Conservation (phyloP, 1,284 basidiomycete species). For the Leccinum colubrinum region DNA sequence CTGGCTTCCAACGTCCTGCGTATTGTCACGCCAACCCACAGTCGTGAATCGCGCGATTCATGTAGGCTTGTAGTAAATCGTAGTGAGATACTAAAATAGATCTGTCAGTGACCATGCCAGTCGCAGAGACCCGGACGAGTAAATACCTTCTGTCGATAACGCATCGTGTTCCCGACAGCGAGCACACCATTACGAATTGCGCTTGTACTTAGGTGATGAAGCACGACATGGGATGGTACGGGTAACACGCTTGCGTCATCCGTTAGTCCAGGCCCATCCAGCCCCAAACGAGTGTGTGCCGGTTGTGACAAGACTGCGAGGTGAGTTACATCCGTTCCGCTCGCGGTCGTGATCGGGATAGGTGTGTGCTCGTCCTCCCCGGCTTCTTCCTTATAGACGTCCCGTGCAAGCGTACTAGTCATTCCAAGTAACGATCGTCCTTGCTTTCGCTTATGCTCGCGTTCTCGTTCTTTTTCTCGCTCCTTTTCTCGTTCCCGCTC, state of each 20-base stretch:
- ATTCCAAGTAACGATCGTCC: conserved; percentile 33
- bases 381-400: conserved; percentile 25
- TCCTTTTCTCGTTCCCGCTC: conserved; percentile 34
- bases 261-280: conserved; percentile 50
- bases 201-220: conserved; percentile 95
- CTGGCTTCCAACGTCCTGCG: conserved; percentile 30
- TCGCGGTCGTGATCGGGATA: conserved; percentile 38
- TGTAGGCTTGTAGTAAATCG: conserved; percentile 59
- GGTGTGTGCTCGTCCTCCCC: conserved; percentile 19
- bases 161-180: conserved; percentile 90
- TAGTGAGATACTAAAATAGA: conserved; percentile 48
- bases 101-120: conserved; percentile 10
- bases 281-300: conserved; percentile 27
- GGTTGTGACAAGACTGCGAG: conserved; percentile 18
- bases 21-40: conserved; percentile 12
- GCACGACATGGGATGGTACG: conserved; percentile 91
- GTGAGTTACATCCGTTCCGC: conserved; percentile 36
- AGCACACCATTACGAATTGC: conserved; percentile 94
- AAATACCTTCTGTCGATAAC: conserved; percentile 92
- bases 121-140: conserved; percentile 3
- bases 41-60: conserved; percentile 19
- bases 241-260: conserved; percentile 94
- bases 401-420: conserved; percentile 28
- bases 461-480: conserved; percentile 30
- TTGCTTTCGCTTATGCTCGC: conserved; percentile 31